Evolutionary conservation across 83 land plant species (phyloP).

Genomic region (Thuja plicata): DNA sequence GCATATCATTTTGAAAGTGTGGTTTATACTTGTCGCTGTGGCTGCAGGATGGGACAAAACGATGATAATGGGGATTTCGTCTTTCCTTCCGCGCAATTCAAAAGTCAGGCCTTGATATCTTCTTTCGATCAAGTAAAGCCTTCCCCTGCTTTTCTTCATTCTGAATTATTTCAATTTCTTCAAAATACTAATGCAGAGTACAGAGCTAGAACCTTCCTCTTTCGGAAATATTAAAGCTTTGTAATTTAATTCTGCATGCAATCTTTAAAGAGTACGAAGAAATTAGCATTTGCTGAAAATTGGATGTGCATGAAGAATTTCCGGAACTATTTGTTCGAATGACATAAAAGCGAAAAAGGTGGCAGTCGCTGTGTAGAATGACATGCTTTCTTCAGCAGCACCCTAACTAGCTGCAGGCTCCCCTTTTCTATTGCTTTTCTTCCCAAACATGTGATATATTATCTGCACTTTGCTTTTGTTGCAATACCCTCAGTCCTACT

Average conservation of each 20-base stretch:
- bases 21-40: background rate
- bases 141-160: background rate
- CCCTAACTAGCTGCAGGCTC: background rate
- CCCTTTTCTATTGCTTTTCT: background rate
- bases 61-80: slow-evolving; percentile 52
- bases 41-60: background rate
- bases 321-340: background rate
- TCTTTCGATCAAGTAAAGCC: slow-evolving; percentile 47
- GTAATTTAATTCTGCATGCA: background rate
- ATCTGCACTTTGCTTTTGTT: background rate
- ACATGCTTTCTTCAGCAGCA: background rate
- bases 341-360: background rate
- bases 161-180: slow-evolving; percentile 3
- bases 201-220: background rate
- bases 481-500: background rate
- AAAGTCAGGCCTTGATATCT: slow-evolving; percentile 51
- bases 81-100: slow-evolving; percentile 46
- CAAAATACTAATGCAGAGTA: background rate
- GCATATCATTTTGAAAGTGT: background rate
- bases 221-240: background rate
- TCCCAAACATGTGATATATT: background rate
- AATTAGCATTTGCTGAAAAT: background rate
- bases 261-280: background rate
- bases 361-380: background rate
- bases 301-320: background rate